phyloP scores from a whole-genome alignment of 768 basidiomycete genomes.

The Kwoniella sp. region DNA sequence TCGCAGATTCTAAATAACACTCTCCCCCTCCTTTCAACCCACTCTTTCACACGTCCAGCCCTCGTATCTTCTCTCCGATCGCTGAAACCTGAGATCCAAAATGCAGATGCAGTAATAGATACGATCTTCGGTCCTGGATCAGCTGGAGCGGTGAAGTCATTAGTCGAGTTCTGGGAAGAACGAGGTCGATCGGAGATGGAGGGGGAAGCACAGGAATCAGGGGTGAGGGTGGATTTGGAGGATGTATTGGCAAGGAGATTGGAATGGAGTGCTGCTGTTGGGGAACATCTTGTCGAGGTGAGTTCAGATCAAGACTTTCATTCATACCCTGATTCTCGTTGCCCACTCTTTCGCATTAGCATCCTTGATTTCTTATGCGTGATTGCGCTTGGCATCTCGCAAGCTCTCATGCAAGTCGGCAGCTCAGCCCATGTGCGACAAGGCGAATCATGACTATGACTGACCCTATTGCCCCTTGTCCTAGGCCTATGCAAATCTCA shows the following conservation, averaged over 20 bases:
- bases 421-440: too few relatives aligned
- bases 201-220: neutral
- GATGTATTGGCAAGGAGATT: conserved; percentile 27
- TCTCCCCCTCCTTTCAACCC: conserved; percentile 34
- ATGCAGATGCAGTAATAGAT: conserved; percentile 33
- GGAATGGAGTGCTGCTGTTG: conserved; percentile 32
- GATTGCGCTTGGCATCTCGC: too few relatives aligned
- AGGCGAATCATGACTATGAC: neutral
- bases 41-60: conserved; percentile 45
- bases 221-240: conserved; percentile 16
- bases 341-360: too few relatives aligned
- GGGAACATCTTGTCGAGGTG: conserved; percentile 47
- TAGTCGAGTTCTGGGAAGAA: conserved; percentile 41
- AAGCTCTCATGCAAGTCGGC: too few relatives aligned
- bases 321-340: too few relatives aligned
- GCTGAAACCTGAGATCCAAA: conserved; percentile 24
- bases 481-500: conserved; percentile 40
- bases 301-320: too few relatives aligned
- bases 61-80: conserved; percentile 29
- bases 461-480: neutral
- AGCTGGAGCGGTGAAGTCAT: conserved; percentile 20
- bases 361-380: too few relatives aligned
- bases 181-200: conserved; percentile 18
- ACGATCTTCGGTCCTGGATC: conserved; percentile 39
- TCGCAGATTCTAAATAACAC: conserved; percentile 34